phyloP scores from a whole-genome alignment of 2,329 filamentous ascomycete genomes.

The Penicillium vulpinum region DNA sequence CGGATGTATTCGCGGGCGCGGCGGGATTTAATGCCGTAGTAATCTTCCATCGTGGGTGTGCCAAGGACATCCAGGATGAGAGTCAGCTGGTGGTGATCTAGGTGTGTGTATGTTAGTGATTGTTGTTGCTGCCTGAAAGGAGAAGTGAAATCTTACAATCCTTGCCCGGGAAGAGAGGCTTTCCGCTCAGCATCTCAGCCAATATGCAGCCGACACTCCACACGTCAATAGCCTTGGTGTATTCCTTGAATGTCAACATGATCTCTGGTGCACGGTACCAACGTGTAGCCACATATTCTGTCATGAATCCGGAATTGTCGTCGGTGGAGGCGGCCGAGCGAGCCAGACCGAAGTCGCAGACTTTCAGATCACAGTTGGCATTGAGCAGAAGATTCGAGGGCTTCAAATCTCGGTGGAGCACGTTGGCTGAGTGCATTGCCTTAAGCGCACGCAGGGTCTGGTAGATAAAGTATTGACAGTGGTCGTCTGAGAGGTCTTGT shows the following conservation, averaged over 20 bases:
- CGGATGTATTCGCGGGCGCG: constrained; percentile 97
- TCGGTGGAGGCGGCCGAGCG: constrained; percentile 95
- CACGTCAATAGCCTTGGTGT: constrained; percentile 98
- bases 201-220: constrained; percentile 99
- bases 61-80: constrained; percentile 96
- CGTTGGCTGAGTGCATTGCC: constrained; percentile 99
- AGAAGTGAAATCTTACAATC: constrained; percentile 67
- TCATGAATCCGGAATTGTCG: constrained; percentile 99
- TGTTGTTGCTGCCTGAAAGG: background rate
- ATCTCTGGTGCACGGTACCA: constrained; percentile 99
- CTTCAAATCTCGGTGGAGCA: constrained; percentile 95
- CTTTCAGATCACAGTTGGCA: constrained; percentile 98
- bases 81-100: constrained; percentile 96
- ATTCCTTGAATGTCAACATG: constrained; percentile 99
- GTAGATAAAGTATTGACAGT: constrained; percentile 99
- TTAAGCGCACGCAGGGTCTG: constrained; percentile 96
- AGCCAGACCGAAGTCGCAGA: constrained; percentile 96
- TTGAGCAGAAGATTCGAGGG: constrained; percentile 96
- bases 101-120: constrained; percentile 3
- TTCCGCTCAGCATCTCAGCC: constrained; percentile 97
- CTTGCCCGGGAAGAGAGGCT: constrained; percentile 96
- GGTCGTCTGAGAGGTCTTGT: constrained; percentile 96
- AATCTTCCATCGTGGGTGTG: constrained; percentile 99
- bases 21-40: constrained; percentile 99
- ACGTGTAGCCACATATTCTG: constrained; percentile 97